A percentile compares a stretch with the other conserved stretches of the same genome.
Conservation (phyloP, 2,329 filamentous ascomycete species). For the Penicillium sp. region DNA sequence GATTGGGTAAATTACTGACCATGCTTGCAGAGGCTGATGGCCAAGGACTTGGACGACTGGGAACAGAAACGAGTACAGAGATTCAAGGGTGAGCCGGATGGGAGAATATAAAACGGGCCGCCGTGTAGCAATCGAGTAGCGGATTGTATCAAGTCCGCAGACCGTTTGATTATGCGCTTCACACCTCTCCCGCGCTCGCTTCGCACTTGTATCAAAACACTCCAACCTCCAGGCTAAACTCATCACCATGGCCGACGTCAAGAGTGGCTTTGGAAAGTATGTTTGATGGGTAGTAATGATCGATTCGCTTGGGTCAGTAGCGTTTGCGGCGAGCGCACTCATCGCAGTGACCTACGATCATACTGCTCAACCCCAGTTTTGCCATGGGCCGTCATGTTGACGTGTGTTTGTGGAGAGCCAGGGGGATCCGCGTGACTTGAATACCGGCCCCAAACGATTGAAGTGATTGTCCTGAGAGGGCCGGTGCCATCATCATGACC, state of each 20-base stretch:
- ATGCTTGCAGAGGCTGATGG: conserved; percentile 64
- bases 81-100: conserved; percentile 85
- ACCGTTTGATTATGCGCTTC: neutral
- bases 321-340: neutral
- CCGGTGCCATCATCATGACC: neutral
- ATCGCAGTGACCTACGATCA: neutral
- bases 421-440: neutral
- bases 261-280: neutral
- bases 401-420: neutral
- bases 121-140: neutral
- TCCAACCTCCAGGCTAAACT: neutral
- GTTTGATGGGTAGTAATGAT: neutral
- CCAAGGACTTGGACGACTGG: conserved; percentile 93
- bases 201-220: neutral
- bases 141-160: neutral
- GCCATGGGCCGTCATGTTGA: neutral
- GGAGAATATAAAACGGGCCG: conserved; percentile 58
- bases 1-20: conserved; percentile 13
- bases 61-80: conserved; percentile 93
- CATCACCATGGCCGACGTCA: neutral
- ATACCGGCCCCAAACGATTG: neutral
- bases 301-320: neutral
- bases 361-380: neutral
- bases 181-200: neutral
- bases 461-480: neutral